Conservation (phyloP, 805 yeast species). For the Sugiyamaella americana region DNA sequence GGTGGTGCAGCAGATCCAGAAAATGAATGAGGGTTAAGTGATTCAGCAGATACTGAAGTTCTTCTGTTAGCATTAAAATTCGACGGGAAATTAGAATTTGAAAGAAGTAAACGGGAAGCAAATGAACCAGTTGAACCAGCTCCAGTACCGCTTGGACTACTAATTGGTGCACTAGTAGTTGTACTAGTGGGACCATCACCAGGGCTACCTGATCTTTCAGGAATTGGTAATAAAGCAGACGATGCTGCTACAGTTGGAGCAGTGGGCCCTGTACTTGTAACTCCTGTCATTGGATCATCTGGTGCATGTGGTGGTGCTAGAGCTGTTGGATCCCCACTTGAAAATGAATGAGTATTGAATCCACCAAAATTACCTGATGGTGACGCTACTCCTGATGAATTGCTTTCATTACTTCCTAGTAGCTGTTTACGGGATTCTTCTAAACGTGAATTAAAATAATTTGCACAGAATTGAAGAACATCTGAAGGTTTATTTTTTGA, state of each 20-base stretch:
- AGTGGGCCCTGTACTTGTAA: not conserved
- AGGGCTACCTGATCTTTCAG: not conserved
- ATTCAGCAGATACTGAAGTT: constrained; percentile 83
- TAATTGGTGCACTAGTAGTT: not conserved
- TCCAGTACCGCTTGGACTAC: not conserved
- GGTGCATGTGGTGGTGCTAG: not conserved
- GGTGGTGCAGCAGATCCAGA: constrained; percentile 12
- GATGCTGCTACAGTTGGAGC: not conserved
- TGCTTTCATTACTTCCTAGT: constrained; percentile 4
- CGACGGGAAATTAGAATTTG: constrained; percentile 37
- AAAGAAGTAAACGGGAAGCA: not conserved
- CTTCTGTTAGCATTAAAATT: constrained; percentile 68
- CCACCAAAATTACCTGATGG: constrained; percentile 1
- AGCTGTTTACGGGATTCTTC: constrained; percentile 31
- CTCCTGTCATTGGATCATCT: not conserved
- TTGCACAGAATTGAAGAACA: constrained; percentile 67
- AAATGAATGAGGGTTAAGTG: constrained; percentile 19
- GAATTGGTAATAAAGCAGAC: no score
- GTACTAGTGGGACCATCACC: not conserved
- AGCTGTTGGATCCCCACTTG: constrained; percentile 9
- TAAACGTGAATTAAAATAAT: constrained; percentile 58
- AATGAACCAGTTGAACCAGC: constrained; percentile 6
- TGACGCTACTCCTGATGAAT: not conserved
- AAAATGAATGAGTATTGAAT: constrained; percentile 13
- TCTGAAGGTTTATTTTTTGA: constrained; percentile 55